phyloP scores from a whole-genome alignment of 163 green algal genomes.

The Chlorella variabilis region DNA sequence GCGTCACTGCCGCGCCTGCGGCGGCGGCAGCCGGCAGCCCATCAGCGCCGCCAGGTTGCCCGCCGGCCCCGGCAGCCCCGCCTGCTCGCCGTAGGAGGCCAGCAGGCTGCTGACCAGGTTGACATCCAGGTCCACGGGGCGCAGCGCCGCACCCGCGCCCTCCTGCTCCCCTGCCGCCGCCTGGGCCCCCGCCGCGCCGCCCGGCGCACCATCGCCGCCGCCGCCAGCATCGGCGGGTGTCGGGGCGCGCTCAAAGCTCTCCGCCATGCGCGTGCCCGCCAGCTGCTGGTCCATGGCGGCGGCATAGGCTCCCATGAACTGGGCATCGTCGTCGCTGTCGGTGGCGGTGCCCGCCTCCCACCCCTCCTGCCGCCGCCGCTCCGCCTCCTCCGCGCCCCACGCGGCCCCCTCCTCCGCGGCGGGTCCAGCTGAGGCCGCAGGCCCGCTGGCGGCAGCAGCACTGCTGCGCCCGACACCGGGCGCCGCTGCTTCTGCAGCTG shows the following conservation, averaged over 20 bases:
- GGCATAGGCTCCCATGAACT: conserved; percentile 73
- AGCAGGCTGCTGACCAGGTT: conserved; percentile 92
- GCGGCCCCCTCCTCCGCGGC: too few species aligned
- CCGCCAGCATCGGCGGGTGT: not conserved
- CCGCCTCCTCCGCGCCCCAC: not conserved
- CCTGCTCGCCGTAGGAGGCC: conserved; percentile 79
- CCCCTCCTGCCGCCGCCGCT: not conserved
- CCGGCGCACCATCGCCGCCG: not conserved
- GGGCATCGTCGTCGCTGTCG: conserved; percentile 82
- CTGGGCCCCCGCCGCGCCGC: not conserved
- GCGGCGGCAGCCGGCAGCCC: conserved; percentile 72
- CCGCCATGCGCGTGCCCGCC: conserved; percentile 57
- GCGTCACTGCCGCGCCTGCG: not conserved
- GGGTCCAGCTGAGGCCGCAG: not conserved
- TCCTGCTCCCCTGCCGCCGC: not conserved
- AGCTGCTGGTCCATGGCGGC: conserved; percentile 70
- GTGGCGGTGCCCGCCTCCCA: conserved; percentile 73
- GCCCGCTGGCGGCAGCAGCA: not conserved
- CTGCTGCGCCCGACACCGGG: not conserved
- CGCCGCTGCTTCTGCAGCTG: not conserved
- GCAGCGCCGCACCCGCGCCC: conserved; percentile 28
- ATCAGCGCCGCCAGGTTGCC: conserved; percentile 87
- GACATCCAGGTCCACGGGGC: conserved; percentile 86
- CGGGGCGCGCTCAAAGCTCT: conserved; percentile 60
- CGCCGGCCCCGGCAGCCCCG: conserved; percentile 83